Evolutionary conservation across 306 rosid genomes (phyloP), one percentile per base, ranked within the genome.

Genomic region (Styphnolobium japonicum): DNA sequence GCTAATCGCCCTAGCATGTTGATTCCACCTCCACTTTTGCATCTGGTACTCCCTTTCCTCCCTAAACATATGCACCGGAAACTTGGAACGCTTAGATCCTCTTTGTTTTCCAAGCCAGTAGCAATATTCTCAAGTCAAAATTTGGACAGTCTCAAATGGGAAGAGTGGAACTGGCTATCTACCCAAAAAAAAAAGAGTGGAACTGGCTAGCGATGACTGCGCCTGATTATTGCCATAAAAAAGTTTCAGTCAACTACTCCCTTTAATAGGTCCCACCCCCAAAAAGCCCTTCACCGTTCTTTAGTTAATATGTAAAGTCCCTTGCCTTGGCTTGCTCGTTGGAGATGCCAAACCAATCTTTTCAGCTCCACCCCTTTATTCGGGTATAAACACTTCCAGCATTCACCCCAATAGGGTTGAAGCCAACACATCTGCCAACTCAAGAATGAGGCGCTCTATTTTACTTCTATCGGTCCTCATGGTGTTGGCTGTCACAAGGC

Each of bases 341-440:
- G 66, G 46, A 86, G 97, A 89, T 93, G 90, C 94, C 84, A 86
- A 79, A 43, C 86, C 85, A 74, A 74, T 85, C 85, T 73, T 84
- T 81, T 71, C 75, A 74, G 65, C 89, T 83, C 79, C 91, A 83
- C 80, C 83, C 79, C 80, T 89, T 90, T 76, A 23, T 78, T 81
- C 55, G 80, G 75, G 87, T 82, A 73, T 83, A 85, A 79, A 80
- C 23, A 65, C 37, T 33, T 73, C 18, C 55, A 22, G 81, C 73
- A 72, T 56, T 82, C 61, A 34, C 69, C 10, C 42, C 56, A 77
- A 82, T 16, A 65, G 56, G 62, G 51, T 56, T 80, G 63, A 71
- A 36, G 77, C 71, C 49, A 77, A 66, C 36, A 19, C 48, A 18
- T 19, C 46, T 39, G 16, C 51, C 51, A 71, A 70, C 75, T 45